Base-by-base conservation (phyloP, 345 rosid species). In the Euphorbia tirucalli region DNA sequence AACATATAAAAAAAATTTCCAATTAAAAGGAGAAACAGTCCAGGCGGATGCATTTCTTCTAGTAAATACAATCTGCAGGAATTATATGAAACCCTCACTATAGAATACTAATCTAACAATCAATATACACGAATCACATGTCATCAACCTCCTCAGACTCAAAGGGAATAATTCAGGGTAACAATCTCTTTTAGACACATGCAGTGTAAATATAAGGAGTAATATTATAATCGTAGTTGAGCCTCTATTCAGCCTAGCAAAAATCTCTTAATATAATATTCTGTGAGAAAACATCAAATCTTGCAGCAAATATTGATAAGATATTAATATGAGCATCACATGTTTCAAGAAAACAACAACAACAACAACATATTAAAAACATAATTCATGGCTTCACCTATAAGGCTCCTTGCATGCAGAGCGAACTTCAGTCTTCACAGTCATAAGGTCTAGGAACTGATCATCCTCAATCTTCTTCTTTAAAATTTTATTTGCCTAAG, bases 381-480 rank as follows among this genome's bases (percentile, higher is more conserved):
- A 73, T 37, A 37, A 68, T 55, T 65, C 67, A 50, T 21, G 69
- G 69, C 70, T 63, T 84, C 65, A 92, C 99, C 99, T 90, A 85
- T 92, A 95, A 48, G 97, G 89, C 82, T 90, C 97, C 88, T 92
- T 89, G 82, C 96, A 92, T 31, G 81, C 88, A 69, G 93, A 85
- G 66, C 81, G 87, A 71, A 90, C 92, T 81, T 92, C 96, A 35
- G 97, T 88, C 70, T 87, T 88, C 72, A 89, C 85, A 61, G 96
- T 85, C 88, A 92, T 85, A 68, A 90, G 93, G 72, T 89, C 91
- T 86, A 95, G 77, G 90, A 95, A 92, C 80, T 88, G 93, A 82
- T 95, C 97, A 72, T 89, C 92, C 80, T 89, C 99, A 68, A 95
- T 95, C 88, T 84, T 92, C 85, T 92, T 88, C 87, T 79, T 82